Conservation (phyloP, 176 grass and related monocot species). For the Alopecurus myosuroides region DNA sequence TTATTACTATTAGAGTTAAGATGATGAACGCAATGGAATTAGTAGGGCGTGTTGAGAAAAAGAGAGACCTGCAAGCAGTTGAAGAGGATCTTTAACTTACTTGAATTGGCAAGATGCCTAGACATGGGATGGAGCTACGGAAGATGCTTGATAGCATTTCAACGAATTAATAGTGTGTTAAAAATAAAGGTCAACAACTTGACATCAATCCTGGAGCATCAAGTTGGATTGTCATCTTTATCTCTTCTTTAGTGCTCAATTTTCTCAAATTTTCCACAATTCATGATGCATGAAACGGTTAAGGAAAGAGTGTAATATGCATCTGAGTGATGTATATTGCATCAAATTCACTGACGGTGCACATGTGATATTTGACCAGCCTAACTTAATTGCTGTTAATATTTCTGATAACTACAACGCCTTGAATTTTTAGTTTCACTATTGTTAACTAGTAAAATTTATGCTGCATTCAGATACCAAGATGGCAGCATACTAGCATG, state of each 20-base stretch:
- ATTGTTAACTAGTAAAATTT: background rate
- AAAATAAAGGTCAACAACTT: background rate
- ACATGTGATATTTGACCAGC: background rate
- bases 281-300: background rate
- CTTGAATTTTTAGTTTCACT: background rate
- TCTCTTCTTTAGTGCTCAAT: background rate
- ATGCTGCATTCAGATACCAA: background rate
- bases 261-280: background rate
- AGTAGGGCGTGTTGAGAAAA: background rate
- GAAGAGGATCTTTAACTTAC: background rate
- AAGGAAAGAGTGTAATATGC: background rate
- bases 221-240: background rate
- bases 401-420: background rate
- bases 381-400: background rate
- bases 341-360: background rate
- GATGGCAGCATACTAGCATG: background rate
- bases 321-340: conserved; percentile 3
- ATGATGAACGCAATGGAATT: background rate
- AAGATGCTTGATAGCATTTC: background rate
- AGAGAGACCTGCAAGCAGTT: background rate
- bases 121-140: background rate
- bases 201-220: background rate
- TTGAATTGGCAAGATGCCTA: background rate
- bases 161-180: background rate
- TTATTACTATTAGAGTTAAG: background rate